These are phyloP conservation scores for Alloteropsis semialata DNA, from an alignment of 176 grass and related monocot genomes.

Conservation along the genomic window DNA sequence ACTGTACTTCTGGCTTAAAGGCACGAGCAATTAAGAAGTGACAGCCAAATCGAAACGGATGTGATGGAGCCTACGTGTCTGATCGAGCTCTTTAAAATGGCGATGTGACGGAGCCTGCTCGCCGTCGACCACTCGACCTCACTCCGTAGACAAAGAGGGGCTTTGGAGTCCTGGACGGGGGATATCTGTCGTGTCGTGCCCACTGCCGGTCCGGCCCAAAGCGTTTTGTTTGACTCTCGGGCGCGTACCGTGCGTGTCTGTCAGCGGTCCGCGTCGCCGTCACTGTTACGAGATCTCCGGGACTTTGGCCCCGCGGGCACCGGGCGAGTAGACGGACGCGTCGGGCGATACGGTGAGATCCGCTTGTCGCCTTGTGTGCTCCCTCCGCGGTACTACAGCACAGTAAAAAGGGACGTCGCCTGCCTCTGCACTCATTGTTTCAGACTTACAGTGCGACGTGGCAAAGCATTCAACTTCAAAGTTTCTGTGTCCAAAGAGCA, in stretches of 20 bases:
- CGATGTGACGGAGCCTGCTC: not conserved
- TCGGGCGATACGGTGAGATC: not conserved
- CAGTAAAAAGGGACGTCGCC: not conserved
- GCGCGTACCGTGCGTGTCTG: not conserved
- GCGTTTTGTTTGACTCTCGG: not conserved
- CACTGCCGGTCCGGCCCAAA: too few relatives aligned
- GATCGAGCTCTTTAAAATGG: not conserved
- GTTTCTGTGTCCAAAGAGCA: not conserved
- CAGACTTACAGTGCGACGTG: too few relatives aligned
- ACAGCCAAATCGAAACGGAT: not conserved
- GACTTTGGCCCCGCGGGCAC: not conserved
- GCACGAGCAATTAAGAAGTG: not conserved
- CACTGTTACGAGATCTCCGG: not conserved
- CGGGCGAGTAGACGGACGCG: not conserved
- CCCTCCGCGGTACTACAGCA: not conserved
- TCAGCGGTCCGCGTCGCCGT: not conserved
- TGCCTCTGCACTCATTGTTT: not conserved
- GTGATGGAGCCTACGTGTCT: not conserved
- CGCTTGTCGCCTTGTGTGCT: not conserved
- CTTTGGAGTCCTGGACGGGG: not conserved
- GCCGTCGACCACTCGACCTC: too few relatives aligned
- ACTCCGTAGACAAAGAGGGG: not conserved
- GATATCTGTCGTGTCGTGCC: not conserved
- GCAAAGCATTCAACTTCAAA: not conserved
- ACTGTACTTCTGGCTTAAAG: not conserved